Evolutionary conservation across 1,284 basidiomycete species (phyloP).

Genomic region (Entoloma clypeatum): DNA sequence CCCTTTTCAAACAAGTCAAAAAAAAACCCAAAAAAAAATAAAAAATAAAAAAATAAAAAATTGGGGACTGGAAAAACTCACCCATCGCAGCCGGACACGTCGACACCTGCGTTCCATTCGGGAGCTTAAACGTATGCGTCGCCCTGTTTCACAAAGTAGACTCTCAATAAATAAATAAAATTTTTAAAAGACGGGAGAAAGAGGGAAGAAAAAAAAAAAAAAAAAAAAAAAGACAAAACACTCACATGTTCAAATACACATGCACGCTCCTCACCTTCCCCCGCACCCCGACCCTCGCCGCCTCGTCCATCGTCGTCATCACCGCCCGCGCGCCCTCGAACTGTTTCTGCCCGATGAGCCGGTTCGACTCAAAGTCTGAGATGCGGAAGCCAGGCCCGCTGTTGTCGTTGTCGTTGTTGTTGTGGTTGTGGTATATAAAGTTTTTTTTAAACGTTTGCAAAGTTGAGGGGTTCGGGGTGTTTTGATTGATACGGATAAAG

Average conservation of each 20-base stretch:
- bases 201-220: conserved; percentile 2
- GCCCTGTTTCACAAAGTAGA: conserved; percentile 40
- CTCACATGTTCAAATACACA: conserved; percentile 64
- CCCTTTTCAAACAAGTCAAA: conserved; percentile 42
- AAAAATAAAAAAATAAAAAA: conserved; percentile 2
- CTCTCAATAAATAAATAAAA: conserved; percentile 2
- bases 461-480: too few relatives aligned
- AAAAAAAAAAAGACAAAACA: conserved; percentile 15
- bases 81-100: conserved; percentile 82
- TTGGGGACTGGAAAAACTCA: conserved; percentile 29
- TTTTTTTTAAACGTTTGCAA: too few relatives aligned
- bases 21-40: conserved; percentile 2
- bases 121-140: conserved; percentile 58
- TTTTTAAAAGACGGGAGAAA: background rate
- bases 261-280: conserved; percentile 67
- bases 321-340: conserved; percentile 61
- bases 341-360: conserved; percentile 63
- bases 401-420: conserved; percentile 2
- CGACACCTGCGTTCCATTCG: conserved; percentile 62
- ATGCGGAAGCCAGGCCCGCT: conserved; percentile 70
- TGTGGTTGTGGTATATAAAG: too few relatives aligned
- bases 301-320: too few relatives aligned
- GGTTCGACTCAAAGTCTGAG: conserved; percentile 71
- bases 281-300: conserved; percentile 39
- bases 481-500: too few relatives aligned